Evolutionary conservation across 1,139 yeast genomes (phyloP), one percentile per base, ranked within the genome.

Genomic region (Kazachstania sp.): DNA sequence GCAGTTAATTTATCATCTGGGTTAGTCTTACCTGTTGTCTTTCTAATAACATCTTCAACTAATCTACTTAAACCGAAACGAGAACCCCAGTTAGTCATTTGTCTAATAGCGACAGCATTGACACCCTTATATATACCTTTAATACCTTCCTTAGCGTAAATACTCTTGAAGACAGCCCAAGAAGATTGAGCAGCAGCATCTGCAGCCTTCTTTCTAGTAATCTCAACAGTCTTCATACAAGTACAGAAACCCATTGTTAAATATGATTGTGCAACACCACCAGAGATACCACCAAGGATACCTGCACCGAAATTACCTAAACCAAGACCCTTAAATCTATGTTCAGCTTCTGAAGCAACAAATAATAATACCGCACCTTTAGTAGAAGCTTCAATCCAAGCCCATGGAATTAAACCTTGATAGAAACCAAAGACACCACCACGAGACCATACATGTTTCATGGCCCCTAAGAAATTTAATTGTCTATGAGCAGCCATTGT

Each of bases 371-470:
- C 96, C 3, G 97, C 97, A 65, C 98, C 98, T 67, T 92, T 92
- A 41, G 98, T 92, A 20, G 95, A 85, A n/a, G 97, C 98, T 69
- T 92, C 98, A 58, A 92, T 85, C 97, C 97, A 90, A 2, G 97
- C 98, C 98, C 98, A 92, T 39, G 98, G 98, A 54, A 92, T 90
- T 66, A 92, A 75, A 26, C 98, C 98, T 67, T 92, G 98, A 71
- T 90, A 92, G 70, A 90, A 92, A 0, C 97, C 98, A 29, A 78
- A 66, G 23, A 83, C 60, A 46, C 97, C 98, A 53, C 98, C 98
- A 63, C 98, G 81, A 26, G 92, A 76, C 92, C 95, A 87, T 50
- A 92, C 92, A 45, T 81, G 74, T 52, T 75, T 75, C 45, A 83
- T 75, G 28, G 96, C 86, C 56, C 80, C 81, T 13, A 78, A 59